Evolutionary conservation across 2,329 filamentous ascomycete genomes (phyloP).

Genomic region (Colletotrichum sp.): DNA sequence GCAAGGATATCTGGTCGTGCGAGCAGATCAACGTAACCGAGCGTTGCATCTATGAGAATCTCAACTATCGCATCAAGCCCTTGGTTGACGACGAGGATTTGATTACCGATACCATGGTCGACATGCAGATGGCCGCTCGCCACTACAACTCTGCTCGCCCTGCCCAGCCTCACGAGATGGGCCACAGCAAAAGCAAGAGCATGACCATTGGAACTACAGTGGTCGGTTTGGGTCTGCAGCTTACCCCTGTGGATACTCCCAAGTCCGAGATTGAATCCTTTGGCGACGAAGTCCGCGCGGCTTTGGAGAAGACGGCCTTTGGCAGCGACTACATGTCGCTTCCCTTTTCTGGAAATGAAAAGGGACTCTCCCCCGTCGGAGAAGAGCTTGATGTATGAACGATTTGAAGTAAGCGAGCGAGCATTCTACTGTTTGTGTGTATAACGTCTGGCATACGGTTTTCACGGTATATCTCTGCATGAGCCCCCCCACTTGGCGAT

Average conservation of each 20-base stretch:
- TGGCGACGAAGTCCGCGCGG: slow-evolving; percentile 9
- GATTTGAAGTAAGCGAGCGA: slow-evolving; percentile 14
- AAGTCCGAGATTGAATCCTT: slow-evolving; percentile 15
- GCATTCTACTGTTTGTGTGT: slow-evolving; percentile 6
- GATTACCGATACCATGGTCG: slow-evolving; percentile 63
- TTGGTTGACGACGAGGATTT: slow-evolving; percentile 61
- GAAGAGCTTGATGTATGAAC: slow-evolving; percentile 4
- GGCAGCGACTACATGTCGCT: slow-evolving; percentile 16
- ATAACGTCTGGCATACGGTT: background rate
- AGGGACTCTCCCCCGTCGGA: slow-evolving; percentile 12
- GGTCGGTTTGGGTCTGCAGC: slow-evolving; percentile 41
- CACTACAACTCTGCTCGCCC: slow-evolving; percentile 28
- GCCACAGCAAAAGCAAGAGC: slow-evolving; percentile 38
- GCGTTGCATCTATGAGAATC: slow-evolving; percentile 66
- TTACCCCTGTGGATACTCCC: slow-evolving; percentile 45
- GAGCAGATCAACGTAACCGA: slow-evolving; percentile 70
- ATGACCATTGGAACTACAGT: slow-evolving; percentile 43
- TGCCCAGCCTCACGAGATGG: slow-evolving; percentile 9
- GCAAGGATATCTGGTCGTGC: slow-evolving; percentile 59
- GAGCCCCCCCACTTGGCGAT: background rate
- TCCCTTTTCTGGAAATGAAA: background rate
- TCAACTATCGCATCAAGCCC: slow-evolving; percentile 67
- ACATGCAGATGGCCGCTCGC: slow-evolving; percentile 65
- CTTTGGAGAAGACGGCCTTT: slow-evolving; percentile 2
- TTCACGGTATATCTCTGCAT: slow-evolving; percentile 12